Evolutionary conservation across 2,329 filamentous ascomycete species (phyloP).

Genomic region (Claviceps pazoutovae): DNA sequence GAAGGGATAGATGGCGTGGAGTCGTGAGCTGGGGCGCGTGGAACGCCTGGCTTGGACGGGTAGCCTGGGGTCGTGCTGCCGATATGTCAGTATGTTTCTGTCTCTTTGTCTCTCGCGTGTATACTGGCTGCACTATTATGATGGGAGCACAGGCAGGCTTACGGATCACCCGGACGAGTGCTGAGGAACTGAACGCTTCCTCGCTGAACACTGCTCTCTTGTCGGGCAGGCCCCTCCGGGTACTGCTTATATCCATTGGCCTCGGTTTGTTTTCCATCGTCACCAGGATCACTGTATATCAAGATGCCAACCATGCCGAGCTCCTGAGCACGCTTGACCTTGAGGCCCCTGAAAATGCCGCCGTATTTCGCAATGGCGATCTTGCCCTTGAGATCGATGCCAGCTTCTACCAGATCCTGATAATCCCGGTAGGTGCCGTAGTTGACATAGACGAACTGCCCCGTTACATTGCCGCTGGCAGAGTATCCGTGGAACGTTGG

Average conservation of each 20-base stretch:
- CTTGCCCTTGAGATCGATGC: conserved; percentile 66
- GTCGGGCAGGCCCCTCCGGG: conserved; percentile 71
- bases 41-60: conserved; percentile 78
- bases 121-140: background rate
- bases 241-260: conserved; percentile 68
- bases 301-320: conserved; percentile 76
- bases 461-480: conserved; percentile 82
- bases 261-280: conserved; percentile 71
- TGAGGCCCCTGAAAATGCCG: conserved; percentile 73
- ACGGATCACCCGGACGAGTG: conserved; percentile 55
- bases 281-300: conserved; percentile 78
- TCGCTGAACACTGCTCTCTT: conserved; percentile 80
- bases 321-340: conserved; percentile 84
- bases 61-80: conserved; percentile 73
- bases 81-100: background rate
- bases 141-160: conserved; percentile 6
- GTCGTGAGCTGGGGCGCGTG: conserved; percentile 54
- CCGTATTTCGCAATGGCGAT: conserved; percentile 83
- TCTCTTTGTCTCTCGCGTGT: background rate
- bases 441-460: conserved; percentile 76
- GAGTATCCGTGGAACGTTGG: conserved; percentile 94
- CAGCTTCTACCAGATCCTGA: conserved; percentile 63
- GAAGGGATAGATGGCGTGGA: conserved; percentile 78
- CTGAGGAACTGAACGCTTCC: conserved; percentile 76
- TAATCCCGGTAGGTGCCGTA: conserved; percentile 81